Percentiles rank a stretch among this genome's conserved stretches.
Conservation (phyloP, 1,139 yeast genomes). For the Starmera stellimalicola region DNA sequence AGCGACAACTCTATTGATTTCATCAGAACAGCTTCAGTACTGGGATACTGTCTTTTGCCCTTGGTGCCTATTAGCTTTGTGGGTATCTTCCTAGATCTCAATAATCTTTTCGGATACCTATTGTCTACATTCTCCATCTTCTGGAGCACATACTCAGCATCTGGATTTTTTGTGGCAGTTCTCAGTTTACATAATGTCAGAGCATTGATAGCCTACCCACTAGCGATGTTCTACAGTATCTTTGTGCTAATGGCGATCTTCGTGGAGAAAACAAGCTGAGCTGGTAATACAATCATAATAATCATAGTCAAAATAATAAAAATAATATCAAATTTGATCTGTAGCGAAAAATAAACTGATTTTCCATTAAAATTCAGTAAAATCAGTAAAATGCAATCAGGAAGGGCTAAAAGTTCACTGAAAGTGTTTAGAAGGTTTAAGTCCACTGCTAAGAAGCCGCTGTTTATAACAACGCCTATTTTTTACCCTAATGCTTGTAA, state of each 20-base stretch:
- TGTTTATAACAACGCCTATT: constrained; percentile 77
- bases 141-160: constrained; percentile 93
- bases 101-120: constrained; percentile 66
- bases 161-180: constrained; percentile 86
- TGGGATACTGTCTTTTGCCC: constrained; percentile 91
- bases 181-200: constrained; percentile 80
- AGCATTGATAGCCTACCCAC: constrained; percentile 86
- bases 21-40: constrained; percentile 75
- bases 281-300: neutral
- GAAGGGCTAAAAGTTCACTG: too few species aligned
- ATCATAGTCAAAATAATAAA: neutral
- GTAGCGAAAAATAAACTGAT: neutral
- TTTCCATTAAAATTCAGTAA: too few species aligned
- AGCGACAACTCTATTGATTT: constrained; percentile 44
- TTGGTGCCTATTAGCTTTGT: constrained; percentile 64
- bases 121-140: constrained; percentile 62
- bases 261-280: constrained; percentile 27
- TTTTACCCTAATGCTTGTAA: constrained; percentile 84
- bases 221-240: constrained; percentile 83
- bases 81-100: constrained; percentile 63
- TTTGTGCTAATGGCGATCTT: constrained; percentile 96
- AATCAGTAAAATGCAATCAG: too few species aligned
- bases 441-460: constrained; percentile 7
- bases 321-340: neutral
- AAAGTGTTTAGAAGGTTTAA: too few species aligned